Evolutionary conservation across 495 filamentous ascomycete genomes (phyloP), one percentile per base, ranked within the genome.

Genomic region (Ascodesmis nigricans): DNA sequence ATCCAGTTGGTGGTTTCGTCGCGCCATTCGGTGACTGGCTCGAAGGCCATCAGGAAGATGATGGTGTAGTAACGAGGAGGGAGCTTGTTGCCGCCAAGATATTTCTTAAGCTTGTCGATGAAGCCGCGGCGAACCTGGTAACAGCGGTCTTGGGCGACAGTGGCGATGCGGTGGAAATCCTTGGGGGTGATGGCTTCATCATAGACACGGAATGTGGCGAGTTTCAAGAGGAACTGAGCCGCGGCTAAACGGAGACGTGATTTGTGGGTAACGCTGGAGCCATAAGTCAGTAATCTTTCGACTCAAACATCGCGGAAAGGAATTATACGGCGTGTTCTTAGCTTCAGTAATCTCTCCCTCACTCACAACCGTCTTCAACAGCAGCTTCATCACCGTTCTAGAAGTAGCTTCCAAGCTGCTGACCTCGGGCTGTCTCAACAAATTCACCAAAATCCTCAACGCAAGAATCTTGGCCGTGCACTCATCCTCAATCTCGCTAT

Each of bases 11-110:
- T 65, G 0, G 73, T 73, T 21, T 71, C 71, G 24, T 69, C 66
- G 46, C 70, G 73, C 53, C 90, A 64, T 9, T 62, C 58, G 1
- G 50, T 40, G 23, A 64, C 62, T 3, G 87, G 87, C 56, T 99
- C 87, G 44, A 81, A 92, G 1, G 87, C 84, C 38, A 81, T 70
- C 20, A 95, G 57, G 57, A 90, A 95, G 3, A 84, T 63, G 27
- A 91, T 69, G 4, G 74, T 74, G 50, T 90, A 90, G 64, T 80
- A 99, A 4, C 90, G 67, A 8, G 63, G 47, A 1, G 72, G 63
- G 5, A 99, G 64, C 41, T 68, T 70, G 21, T 59, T 57, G 14
- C 69, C 63, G 3, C 67, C 71, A 2, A 83, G 65, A 46, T 82
- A 78, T 56, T 91, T 93, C 51, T 87, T 83, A 18, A 99, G 59